A percentile compares a stretch with the other conserved stretches of the same genome.
Conservation (phyloP, 148 eudicot genomes). For the Bassia scoparia region DNA sequence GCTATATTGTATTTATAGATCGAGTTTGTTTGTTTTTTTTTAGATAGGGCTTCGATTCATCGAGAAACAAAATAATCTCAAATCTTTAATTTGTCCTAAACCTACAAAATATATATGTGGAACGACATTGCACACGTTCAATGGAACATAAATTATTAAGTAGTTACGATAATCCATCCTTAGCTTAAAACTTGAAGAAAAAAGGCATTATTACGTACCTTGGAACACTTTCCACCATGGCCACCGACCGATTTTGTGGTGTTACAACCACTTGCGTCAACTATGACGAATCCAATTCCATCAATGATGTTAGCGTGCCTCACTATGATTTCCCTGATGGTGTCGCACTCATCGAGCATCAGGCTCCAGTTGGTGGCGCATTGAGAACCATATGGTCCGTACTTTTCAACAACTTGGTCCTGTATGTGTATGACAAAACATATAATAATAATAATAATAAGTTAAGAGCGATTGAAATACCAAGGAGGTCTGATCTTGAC, state of each 20-base stretch:
- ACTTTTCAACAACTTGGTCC: neutral
- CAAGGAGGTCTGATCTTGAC: neutral
- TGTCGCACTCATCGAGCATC: neutral
- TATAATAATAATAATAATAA: neutral
- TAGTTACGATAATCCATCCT: neutral
- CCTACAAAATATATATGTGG: too few species aligned
- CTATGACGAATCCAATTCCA: slow-evolving; percentile 18
- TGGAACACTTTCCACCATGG: neutral
- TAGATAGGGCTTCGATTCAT: too few species aligned
- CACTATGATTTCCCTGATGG: neutral
- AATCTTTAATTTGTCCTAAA: too few species aligned
- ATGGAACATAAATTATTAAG: too few species aligned
- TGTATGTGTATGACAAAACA: neutral
- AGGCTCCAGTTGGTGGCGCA: slow-evolving; percentile 10
- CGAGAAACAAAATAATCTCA: too few species aligned
- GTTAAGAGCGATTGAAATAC: neutral
- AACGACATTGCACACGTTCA: too few species aligned
- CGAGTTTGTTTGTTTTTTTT: too few species aligned
- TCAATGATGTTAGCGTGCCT: slow-evolving; percentile 10
- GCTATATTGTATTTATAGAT: too few species aligned
- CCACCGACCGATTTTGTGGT: neutral
- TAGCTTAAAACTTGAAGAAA: neutral
- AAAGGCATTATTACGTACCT: neutral
- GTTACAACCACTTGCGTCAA: neutral
- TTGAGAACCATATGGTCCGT: slow-evolving; percentile 20